Base-by-base conservation (phyloP, 305 asterid genomes). In the Withania somnifera region DNA sequence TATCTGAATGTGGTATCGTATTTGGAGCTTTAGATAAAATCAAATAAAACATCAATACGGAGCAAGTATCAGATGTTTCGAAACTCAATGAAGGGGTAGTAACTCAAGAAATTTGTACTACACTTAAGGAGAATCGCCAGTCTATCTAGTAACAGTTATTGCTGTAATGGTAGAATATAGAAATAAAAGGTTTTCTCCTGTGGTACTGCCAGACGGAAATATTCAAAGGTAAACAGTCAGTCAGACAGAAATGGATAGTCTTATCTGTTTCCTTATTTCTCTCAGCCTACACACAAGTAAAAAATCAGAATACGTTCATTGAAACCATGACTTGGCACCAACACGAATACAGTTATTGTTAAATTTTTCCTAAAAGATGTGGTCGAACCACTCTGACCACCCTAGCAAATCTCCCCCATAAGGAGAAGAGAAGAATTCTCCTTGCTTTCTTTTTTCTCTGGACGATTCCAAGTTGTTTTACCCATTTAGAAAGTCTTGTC, bases 201-300 rank as follows among this genome's bases (percentile, higher is more conserved):
- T 57, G 17, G 66, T 20, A 57, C 11, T 3, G 34, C 26, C 10
- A 30, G 5, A 57, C 30, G 32, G 4, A 54, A 19, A 11, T 57
- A 22, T 11, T 51, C 28, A 57, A n/a, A 57, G 66, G 10, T 22
- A 57, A 57, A 22, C 6, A 9, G 32, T 32, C 7, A 24, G 64
- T 57, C 14, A 22, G 6, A 57, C 32, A 22, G 32, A 24, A 22
- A 57, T 22, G 34, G 17, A 10, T 11, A 57, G 66, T 51, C 5
- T 66, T 42, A 78, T n/a, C 75, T 79, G 84, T 50, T 67, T 85
- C 83, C 51, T 87, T 77, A 87, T 87, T 80, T 87, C 88, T 53
- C 68, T 85, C 87, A 68, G 90, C 88, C 88, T 87, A 83, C 83
- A 60, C 69, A 47, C 73, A 53, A 73, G 50, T 53, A 61, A 79